phyloP scores from a whole-genome alignment of 1,284 basidiomycete species.

The Cryptococcus sp. region DNA sequence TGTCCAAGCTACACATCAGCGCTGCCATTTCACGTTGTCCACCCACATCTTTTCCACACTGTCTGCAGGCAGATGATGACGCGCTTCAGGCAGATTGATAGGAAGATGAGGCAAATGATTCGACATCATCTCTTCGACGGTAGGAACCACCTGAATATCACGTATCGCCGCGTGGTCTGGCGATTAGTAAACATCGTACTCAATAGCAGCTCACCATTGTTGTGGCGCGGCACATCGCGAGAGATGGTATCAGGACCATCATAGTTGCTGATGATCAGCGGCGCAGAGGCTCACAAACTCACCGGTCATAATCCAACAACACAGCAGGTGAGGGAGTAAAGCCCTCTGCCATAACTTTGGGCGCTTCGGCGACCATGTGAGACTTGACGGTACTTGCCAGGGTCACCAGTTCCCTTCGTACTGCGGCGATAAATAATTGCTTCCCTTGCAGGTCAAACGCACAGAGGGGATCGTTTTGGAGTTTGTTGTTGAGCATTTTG shows the following conservation, averaged over 20 bases:
- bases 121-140: conserved; percentile 62
- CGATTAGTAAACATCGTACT: background rate
- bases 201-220: conserved; percentile 54
- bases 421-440: background rate
- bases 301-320: conserved; percentile 55
- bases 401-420: background rate
- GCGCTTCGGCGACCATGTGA: no score
- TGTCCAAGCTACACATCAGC: conserved; percentile 55
- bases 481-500: background rate
- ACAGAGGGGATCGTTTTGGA: background rate
- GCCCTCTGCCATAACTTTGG: background rate
- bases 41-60: conserved; percentile 40
- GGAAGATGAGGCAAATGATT: conserved; percentile 60
- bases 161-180: conserved; percentile 60
- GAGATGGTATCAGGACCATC: conserved; percentile 44
- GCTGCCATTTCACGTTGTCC: background rate
- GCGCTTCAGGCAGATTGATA: conserved; percentile 61
- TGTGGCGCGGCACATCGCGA: conserved; percentile 57
- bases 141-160: conserved; percentile 65
- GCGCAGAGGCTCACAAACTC: conserved; percentile 60
- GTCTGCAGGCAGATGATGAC: conserved; percentile 61
- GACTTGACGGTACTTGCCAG: no score
- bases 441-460: background rate
- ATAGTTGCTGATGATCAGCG: conserved; percentile 7
- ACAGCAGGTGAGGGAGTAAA: background rate